Base-by-base conservation (phyloP, 345 rosid species). In the Aegle marmelos region DNA sequence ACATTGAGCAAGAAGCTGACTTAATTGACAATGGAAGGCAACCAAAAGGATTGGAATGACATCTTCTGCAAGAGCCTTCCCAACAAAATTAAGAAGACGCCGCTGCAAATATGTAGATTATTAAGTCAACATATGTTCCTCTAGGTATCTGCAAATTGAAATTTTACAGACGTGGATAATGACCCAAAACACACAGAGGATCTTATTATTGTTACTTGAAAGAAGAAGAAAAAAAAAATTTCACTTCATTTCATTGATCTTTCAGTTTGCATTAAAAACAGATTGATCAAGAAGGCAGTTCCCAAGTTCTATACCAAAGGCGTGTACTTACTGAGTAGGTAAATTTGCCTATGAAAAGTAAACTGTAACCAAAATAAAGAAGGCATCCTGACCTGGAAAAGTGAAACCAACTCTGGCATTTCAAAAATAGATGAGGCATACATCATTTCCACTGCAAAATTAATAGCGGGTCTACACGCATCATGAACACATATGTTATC, bases 391-490 rank as follows among this genome's bases (percentile, higher is more conserved):
- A 94, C 99, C 98, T 94, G 99, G 78, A 89, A 90, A 17, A 92
- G 90, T 8, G 97, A 91, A 74, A 91, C 89, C 60, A 96, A 78
- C 83, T 96, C 99, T 0, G 86, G 90, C 68, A 94, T 85, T 84
- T 87, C 90, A 81, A 96, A 96, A 76, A 90, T 84, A 70, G 79
- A 78, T 0, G 98, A 88, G 24, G 97, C 98, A 87, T 91, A 96
- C 90, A 92, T 84, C 95, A 94, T 80, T 81, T 96, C 97, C 80
- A 91, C 97, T 2, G 88, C 86, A 72, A 94, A 96, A 82, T 79
- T 79, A 70, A 96, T 91, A 30, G 94, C 97, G 9, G 99, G 98
- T 75, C 89, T 78, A 87, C 99, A 96, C 10, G 95, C 88, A 83
- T 93, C 94, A 83, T 96, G 99, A 76, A 82, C 77, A 70, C 99